Evolutionary conservation across 495 filamentous ascomycete genomes (phyloP), one percentile per base, ranked within the genome.

Genomic region (Aspergillus diversus): DNA sequence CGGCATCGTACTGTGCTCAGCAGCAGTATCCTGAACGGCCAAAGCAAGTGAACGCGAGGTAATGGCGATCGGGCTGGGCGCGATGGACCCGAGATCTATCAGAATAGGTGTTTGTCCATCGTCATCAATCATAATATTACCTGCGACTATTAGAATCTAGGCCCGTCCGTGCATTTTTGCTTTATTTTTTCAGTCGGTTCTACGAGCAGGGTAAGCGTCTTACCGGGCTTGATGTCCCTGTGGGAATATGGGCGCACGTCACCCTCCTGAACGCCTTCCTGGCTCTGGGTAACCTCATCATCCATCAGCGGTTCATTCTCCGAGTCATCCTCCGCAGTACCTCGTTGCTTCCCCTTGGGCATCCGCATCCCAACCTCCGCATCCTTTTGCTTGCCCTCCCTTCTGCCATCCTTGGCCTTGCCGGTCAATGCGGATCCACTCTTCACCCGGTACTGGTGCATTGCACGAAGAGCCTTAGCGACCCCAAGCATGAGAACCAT

Each of bases 81-180:
- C 89, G 34, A 99, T 80, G 16, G 93, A 97, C 48, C 95, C 95
- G 21, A 99, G 87, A 73, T 99, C 95, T 96, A 99, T 99, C n/a
- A 99, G 82, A 64, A 99, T 93, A 8, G 95, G 96, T 32, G 87
- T 89, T 57, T 85, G 83, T 58, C 93, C 93, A 64, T 91, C 88
- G 65, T 96, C 92, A 55, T 85, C 85, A 64, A 97, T 97, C 93
- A 97, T 97, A 73, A 97, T 93, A 73, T 99, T 99, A 35, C 93
- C 91, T 91, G 66, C 34, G 52, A 54, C 15, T 17, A 51, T 71
- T 71, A 66, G 72, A 67, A 3, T 33, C 7, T 4, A 31, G 5
- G 27, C 12, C 17, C 16, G 0, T 5, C 35, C 12, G 33, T 31
- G 6, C 7, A 33, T 27, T 27, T 27, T 27, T 27, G 21, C 1